A percentile compares a stretch with the other conserved stretches of the same genome.
Evolutionary conservation across 1,284 basidiomycete species (phyloP).

Genomic region (Marasmius fiardii): DNA sequence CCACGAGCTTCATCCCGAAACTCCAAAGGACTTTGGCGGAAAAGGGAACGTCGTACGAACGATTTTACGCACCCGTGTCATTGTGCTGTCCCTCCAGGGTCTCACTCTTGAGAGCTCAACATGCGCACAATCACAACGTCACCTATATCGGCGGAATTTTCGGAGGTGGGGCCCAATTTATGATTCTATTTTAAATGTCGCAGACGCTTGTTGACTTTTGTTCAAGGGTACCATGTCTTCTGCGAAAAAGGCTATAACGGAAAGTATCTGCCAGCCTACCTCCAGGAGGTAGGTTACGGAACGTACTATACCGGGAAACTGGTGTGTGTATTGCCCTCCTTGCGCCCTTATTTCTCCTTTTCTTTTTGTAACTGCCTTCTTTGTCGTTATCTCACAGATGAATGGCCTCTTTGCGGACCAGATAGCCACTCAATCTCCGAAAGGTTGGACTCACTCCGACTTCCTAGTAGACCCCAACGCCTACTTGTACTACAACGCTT

Average conservation of each 20-base stretch:
- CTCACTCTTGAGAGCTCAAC: not conserved
- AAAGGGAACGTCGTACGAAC: not conserved
- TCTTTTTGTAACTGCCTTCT: no score
- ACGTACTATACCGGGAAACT: constrained; percentile 8
- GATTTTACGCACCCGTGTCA: not conserved
- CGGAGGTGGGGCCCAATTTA: not conserved
- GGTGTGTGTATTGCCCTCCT: not conserved
- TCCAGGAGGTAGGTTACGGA: constrained; percentile 4
- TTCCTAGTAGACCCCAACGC: constrained; percentile 4
- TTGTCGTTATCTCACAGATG: no score
- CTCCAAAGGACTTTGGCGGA: not conserved
- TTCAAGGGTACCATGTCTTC: constrained; percentile 1
- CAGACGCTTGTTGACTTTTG: no score
- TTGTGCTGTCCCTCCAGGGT: not conserved
- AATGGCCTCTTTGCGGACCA: not conserved
- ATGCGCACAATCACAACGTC: not conserved
- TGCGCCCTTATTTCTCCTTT: no score
- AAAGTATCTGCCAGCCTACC: not conserved
- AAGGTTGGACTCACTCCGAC: not conserved
- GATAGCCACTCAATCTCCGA: not conserved
- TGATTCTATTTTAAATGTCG: not conserved
- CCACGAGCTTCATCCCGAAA: not conserved
- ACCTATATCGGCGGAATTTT: not conserved
- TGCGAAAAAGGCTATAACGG: constrained; percentile 3
- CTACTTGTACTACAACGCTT: constrained; percentile 5